phyloP scores from a whole-genome alignment of 2,329 filamentous ascomycete genomes.

The Ophiostoma quercus region DNA sequence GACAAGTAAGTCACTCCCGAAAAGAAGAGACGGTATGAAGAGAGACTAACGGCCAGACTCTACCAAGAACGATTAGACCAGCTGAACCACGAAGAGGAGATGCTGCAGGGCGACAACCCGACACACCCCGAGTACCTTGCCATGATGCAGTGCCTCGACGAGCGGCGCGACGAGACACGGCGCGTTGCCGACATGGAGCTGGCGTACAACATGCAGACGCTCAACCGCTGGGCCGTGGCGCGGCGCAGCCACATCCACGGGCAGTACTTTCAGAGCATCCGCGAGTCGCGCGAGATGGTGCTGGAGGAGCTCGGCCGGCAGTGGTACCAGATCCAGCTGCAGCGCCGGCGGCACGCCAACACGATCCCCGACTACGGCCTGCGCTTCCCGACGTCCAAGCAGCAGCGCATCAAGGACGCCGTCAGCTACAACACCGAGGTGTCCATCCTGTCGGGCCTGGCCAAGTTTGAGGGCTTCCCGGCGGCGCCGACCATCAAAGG shows the following conservation, averaged over 20 bases:
- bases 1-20: conserved; percentile 54
- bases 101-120: conserved; percentile 54
- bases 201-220: conserved; percentile 65
- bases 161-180: conserved; percentile 73
- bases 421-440: conserved; percentile 93
- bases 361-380: conserved; percentile 77
- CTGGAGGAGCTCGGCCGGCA: conserved; percentile 78
- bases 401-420: conserved; percentile 76
- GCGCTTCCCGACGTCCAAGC: conserved; percentile 69
- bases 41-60: conserved; percentile 49
- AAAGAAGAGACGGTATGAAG: background rate
- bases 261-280: conserved; percentile 82
- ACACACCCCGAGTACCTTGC: conserved; percentile 88
- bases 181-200: conserved; percentile 69
- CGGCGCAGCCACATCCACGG: conserved; percentile 80
- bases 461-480: conserved; percentile 94
- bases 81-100: conserved; percentile 65
- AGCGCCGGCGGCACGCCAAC: conserved; percentile 63
- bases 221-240: conserved; percentile 70
- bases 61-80: conserved; percentile 83
- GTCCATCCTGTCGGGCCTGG: conserved; percentile 80
- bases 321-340: conserved; percentile 89
- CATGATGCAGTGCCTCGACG: conserved; percentile 82
- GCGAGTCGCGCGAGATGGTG: conserved; percentile 74
- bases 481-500: conserved; percentile 80